Base-by-base conservation (phyloP, 1,284 basidiomycete species). In the Cystobasidium slooffiae region DNA sequence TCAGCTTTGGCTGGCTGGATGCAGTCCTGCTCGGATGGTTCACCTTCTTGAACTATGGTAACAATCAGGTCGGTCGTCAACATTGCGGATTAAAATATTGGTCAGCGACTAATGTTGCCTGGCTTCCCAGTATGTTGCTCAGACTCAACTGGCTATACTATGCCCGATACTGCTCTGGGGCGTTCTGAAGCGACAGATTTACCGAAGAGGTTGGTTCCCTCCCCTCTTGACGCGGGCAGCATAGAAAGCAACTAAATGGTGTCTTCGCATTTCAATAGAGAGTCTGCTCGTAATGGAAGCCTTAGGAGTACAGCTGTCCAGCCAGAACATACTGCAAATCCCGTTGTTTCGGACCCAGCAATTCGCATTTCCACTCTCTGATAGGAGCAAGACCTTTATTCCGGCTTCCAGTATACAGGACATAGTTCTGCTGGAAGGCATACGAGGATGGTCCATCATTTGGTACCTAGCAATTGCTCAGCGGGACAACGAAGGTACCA, bases 371-470 rank as follows among this genome's bases (percentile, higher is more conserved):
- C 63, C 70, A 10, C 8, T 73, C 16, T 44, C 62, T 5, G 51
- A 62, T 7, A 43, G n/a, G 6, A 22, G 22, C 9, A 73, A 51
- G 43, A 8, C 41, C 39, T 73, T 73, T 24, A 58, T 65, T 22
- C 70, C 70, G 20, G 31, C 37, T 12, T 20, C 51, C 9, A 56
- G 31, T 7, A 56, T 73, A 22, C 49, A 65, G 39, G 70, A 73
- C 22, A 59, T 73, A 24, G 37, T 73, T 10, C 44, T 73, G 14
- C 52, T 73, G 4, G 70, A 73, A 64, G 70, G 70, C 0, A 55
- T 73, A 39, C n/a, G 56, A 49, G 70, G 70, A 8, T 73, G 70
- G 70, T 51, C 70, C 18, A 41, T 73, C 51, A 66, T 73, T 16
- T 73, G 63, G 62, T 73, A 73, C 58, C 41, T 73, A 6, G 70